A percentile compares a stretch with the other conserved stretches of the same genome.
phyloP scores from a whole-genome alignment of 805 yeast species.

The Sugiyamaella chiloensis region DNA sequence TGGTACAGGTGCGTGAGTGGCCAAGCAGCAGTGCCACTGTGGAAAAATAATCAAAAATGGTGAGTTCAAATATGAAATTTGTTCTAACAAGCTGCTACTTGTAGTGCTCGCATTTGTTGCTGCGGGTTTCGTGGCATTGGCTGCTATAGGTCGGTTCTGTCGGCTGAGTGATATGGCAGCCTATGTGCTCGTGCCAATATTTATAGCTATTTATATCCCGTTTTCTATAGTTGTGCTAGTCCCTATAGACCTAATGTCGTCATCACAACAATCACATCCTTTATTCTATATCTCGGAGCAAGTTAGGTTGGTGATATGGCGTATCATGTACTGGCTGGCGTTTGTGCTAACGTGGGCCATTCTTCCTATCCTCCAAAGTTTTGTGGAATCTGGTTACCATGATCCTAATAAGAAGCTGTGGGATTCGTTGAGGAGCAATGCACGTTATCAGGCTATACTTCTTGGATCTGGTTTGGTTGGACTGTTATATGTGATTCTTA shows the following conservation, averaged over 20 bases:
- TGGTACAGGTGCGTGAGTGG: no score
- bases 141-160: conserved; percentile 38
- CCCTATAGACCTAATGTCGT: conserved; percentile 70
- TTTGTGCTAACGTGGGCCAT: conserved; percentile 76
- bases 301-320: conserved; percentile 61
- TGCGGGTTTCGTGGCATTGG: conserved; percentile 34
- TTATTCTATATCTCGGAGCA: conserved; percentile 49
- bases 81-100: conserved; percentile 18
- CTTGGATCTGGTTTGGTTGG: conserved; percentile 52
- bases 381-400: conserved; percentile 66
- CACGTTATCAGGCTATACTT: conserved; percentile 59
- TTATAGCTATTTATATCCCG: conserved; percentile 68
- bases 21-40: no score
- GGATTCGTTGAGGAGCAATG: conserved; percentile 55
- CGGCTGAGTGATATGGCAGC: conserved; percentile 37
- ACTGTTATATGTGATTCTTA: conserved; percentile 54
- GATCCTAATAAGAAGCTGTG: conserved; percentile 44
- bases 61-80: neutral
- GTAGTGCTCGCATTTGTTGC: conserved; percentile 28
- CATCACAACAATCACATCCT: conserved; percentile 38
- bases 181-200: conserved; percentile 46
- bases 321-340: conserved; percentile 74
- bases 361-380: conserved; percentile 70
- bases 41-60: neutral
- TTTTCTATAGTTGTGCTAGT: conserved; percentile 67